A percentile compares a stretch with the other conserved stretches of the same genome.
Evolutionary conservation across 2,329 filamentous ascomycete genomes (phyloP).

Genomic region (Sporothrix mexicana): DNA sequence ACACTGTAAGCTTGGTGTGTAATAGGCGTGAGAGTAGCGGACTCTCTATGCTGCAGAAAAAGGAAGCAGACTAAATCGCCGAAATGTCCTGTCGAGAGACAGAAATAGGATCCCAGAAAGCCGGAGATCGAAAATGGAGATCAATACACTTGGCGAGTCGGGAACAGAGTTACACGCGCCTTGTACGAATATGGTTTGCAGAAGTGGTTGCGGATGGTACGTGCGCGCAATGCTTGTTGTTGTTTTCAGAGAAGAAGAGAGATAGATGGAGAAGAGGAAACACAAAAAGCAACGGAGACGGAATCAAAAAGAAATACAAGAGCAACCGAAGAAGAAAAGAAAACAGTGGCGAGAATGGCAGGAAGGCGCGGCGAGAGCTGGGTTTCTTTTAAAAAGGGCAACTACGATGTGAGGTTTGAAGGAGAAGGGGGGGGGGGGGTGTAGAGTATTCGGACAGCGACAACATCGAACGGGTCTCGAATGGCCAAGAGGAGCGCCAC

Average conservation of each 20-base stretch:
- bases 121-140: background rate
- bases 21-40: slow-evolving; percentile 20
- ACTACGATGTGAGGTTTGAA: slow-evolving; percentile 23
- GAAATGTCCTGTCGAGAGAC: slow-evolving; percentile 17
- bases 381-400: slow-evolving; percentile 16
- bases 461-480: background rate
- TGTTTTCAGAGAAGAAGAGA: background rate
- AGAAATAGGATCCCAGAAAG: background rate
- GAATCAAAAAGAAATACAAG: slow-evolving; percentile 3
- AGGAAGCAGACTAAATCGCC: slow-evolving; percentile 10
- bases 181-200: background rate
- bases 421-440: slow-evolving; percentile 14
- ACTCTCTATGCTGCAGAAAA: slow-evolving; percentile 1
- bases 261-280: slow-evolving; percentile 1
- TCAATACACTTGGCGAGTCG: background rate
- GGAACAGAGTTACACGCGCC: background rate
- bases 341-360: background rate
- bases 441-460: slow-evolving; percentile 20
- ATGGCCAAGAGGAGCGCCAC: background rate
- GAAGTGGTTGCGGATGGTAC: background rate
- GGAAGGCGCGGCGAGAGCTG: slow-evolving; percentile 16
- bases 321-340: background rate
- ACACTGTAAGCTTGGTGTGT: slow-evolving; percentile 18
- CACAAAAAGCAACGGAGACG: background rate
- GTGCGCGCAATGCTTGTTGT: background rate